Evolutionary conservation across 805 yeast species (phyloP).

Genomic region (Zygosaccharomyces bailii): DNA sequence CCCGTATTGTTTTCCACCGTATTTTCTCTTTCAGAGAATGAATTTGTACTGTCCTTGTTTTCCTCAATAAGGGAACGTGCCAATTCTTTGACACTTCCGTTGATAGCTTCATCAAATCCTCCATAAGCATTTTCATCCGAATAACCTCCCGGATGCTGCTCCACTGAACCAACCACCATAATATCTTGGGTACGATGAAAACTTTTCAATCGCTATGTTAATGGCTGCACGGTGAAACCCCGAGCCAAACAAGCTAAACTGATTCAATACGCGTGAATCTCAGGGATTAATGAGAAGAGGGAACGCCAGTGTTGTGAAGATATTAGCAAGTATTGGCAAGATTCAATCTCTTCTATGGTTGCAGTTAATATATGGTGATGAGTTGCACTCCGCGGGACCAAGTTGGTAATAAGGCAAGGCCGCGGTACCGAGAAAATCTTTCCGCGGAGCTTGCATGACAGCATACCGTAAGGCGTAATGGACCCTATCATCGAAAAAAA

Average conservation of each 20-base stretch:
- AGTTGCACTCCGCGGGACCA: neutral
- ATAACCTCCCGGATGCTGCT: neutral
- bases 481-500: too few species aligned
- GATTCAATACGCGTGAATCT: too few species aligned
- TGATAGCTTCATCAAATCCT: slow-evolving; percentile 1
- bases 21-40: neutral
- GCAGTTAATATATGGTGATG: too few species aligned
- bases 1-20: slow-evolving; percentile 13
- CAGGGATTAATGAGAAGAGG: too few species aligned
- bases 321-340: too few species aligned
- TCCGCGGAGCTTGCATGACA: neutral
- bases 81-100: neutral
- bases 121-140: neutral
- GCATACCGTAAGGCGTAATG: too few species aligned
- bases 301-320: too few species aligned
- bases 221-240: neutral
- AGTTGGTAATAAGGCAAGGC: neutral
- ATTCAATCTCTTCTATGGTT: too few species aligned
- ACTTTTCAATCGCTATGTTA: neutral
- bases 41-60: neutral
- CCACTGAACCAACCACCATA: neutral
- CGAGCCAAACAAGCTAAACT: neutral
- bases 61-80: neutral
- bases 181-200: neutral
- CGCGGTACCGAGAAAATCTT: neutral